Base-by-base conservation (phyloP, 164 flowering plant species). In the Stephania japonica region DNA sequence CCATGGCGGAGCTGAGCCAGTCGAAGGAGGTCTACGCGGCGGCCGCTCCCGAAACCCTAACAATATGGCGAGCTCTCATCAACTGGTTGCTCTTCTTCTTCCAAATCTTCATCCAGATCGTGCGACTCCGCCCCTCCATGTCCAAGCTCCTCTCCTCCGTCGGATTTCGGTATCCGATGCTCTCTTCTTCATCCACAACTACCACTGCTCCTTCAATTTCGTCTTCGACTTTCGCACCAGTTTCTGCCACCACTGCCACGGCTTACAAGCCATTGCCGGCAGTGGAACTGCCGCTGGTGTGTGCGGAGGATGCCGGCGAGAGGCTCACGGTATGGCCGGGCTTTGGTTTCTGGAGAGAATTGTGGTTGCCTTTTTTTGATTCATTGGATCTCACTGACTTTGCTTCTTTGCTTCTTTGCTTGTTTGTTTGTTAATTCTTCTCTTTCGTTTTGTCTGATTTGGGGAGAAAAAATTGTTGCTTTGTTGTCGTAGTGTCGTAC, bases 91-190 rank as follows among this genome's bases (percentile, higher is more conserved):
- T 85, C 3, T 88, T 89, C 77, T 84, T 90, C 83, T 87, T 84
- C 73, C 92, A 89, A 85, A 89, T 91, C 86, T 87, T 91, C 75
- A 38, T 84, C 24, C 91, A 86, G 86, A 84, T 91, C 86, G 85
- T 84, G 7, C 70, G 78, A 72, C 77, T 70, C 4, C 73, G 77
- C 14, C 80, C 80, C 65, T 77, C 80, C 23, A 62, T 77, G 18
- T 73, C 80, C 7, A 85, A 84, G 66, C 73, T 86, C 68, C 79
- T 86, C 64, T 80, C 81, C 49, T 83, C 73, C 69, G 68, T 87
- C 7, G 85, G 87, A 43, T 66, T 83, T 78, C 76, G 78, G 27
- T 75, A 69, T 21, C 73, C 81, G 13, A 61, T 76, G 68, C 75
- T 77, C 65, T 12, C 76, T 67, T 76, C 77, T 11, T 70, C 80